Evolutionary conservation across 2,329 filamentous ascomycete genomes (phyloP), one percentile per base, ranked within the genome.

Genomic region (Sarocladium oryzae): DNA sequence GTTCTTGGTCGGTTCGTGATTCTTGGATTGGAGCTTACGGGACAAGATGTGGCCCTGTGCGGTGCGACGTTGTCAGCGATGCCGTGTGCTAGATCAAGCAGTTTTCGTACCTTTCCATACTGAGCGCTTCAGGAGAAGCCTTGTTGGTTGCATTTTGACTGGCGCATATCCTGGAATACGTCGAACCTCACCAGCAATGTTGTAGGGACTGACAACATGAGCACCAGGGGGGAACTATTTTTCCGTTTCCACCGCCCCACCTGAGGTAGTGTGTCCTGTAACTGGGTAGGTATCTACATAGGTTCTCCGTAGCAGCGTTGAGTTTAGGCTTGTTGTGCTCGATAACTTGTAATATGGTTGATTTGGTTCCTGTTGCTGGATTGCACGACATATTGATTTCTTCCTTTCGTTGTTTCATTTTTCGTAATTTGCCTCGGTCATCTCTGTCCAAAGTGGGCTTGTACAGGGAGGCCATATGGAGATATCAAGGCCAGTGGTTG

Each of bases 81-180:
- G 4, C n/a, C 18, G 38, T 18, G 10, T n/a, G n/a, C n/a, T n/a
- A n/a, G n/a, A 2, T 18, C 16, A 3, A 8, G 3, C 16, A 8
- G 16, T 23, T 23, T 32, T 53, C 70, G 58, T 69, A 90, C 89
- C 89, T 78, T 95, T 95, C 89, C 89, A 95, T 63, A 91, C 84
- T 48, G 89, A 93, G 60, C 89, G 85, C 71, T 83, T 84, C 33
- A 87, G 66, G 16, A 88, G 77, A 61, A 74, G 75, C 63, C 82
- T 75, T 60, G 86, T 88, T 56, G 84, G 78, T 66, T 84, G 77
- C 86, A 90, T 90, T 62, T 60, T 72, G 50, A 55, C 56, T 59
- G 51, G 55, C 55, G 56, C 61, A 61, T 56, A 43, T 56, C 58
- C 52, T 58, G 54, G 36, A 24, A 38, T 56, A 59, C 56, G 24